Evolutionary conservation across 306 rosid species (phyloP), one percentile per base, ranked within the genome.

Genomic region (Oxytropis ochrocephala): DNA sequence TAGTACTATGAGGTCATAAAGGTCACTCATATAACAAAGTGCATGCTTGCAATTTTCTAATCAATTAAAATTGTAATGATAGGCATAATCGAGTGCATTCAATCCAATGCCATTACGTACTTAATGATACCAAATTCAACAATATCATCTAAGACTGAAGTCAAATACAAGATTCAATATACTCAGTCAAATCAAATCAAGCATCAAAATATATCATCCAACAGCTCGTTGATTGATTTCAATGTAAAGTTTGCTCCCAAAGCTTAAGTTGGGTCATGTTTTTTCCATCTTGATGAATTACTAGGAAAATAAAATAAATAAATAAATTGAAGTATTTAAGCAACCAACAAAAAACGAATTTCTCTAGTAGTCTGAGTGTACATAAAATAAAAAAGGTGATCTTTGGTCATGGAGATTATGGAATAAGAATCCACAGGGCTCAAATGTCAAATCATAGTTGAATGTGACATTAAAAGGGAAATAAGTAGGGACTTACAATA

Each of bases 281-380:
- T 56, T 55, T 17, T 39, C 64, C 42, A 72, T 42, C 19, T 41
- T 29, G 63, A 78, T 51, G 53, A 62, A 61, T 52, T 70, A n/a
- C 58, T 12, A 50, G n/a, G 38, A 69, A 21, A 33, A 44, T 9
- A 16, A 24, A 24, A 24, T 24, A 12, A 16, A 46, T n/a, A n/a
- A n/a, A n/a, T n/a, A 54, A 29, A 29, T 43, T 12, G 11, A 39
- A 41, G 16, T 7, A 43, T 17, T 12, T 61, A 59, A 27, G 24
- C 50, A 48, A 60, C 50, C 17, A 46, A 12, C 39, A 21, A 4
- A 59, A 39, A 72, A 59, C 48, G 35, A 49, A 61, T 10, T 60
- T 61, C 9, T 49, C 13, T 21, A 72, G 52, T 33, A 24, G 7
- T 24, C 29, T 18, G 16, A 14, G 11, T 36, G 5, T 38, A 13